Percentiles rank a stretch among this genome's conserved stretches.
These are phyloP conservation scores for Taxawa tesnikishii DNA, from an alignment of 2,329 filamentous ascomycete genomes.

Conservation along the genomic window DNA sequence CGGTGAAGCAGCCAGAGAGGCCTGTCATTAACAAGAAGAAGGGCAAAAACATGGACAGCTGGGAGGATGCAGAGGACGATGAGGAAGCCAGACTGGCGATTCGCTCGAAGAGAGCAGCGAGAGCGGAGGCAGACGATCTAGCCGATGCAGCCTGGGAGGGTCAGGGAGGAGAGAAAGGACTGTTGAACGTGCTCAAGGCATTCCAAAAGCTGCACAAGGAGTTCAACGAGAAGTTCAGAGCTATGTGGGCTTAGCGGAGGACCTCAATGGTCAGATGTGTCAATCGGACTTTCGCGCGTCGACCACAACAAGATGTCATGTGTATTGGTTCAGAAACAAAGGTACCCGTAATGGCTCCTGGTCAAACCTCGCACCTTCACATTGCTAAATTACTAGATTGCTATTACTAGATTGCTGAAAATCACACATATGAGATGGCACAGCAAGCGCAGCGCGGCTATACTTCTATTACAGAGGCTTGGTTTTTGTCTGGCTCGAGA, in stretches of 20 bases:
- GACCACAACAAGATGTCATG: too few species aligned
- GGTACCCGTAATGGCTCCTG: too few species aligned
- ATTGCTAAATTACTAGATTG: too few species aligned
- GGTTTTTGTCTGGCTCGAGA: too few species aligned
- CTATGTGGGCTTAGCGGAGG: conserved; percentile 45
- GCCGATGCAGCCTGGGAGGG: conserved; percentile 21
- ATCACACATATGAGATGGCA: too few species aligned
- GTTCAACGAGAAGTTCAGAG: conserved; percentile 53
- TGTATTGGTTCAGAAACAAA: too few species aligned
- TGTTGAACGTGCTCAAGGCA: conserved; percentile 46
- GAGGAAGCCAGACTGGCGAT: conserved; percentile 26
- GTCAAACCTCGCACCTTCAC: too few species aligned
- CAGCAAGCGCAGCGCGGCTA: too few species aligned
- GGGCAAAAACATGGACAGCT: conserved; percentile 29
- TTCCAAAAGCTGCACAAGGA: conserved; percentile 45
- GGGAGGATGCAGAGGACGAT: conserved; percentile 25
- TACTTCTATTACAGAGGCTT: too few species aligned
- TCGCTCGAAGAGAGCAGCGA: conserved; percentile 11
- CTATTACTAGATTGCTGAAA: too few species aligned
- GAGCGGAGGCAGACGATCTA: conserved; percentile 13
- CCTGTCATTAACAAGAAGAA: conserved; percentile 19
- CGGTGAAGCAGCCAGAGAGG: conserved; percentile 15
- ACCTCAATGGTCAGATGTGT: too few species aligned
- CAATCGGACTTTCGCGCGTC: too few species aligned
- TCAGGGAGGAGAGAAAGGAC: conserved; percentile 30